Percentiles rank a stretch among this genome's conserved stretches.
phyloP scores from a whole-genome alignment of 352 stramenopile species.

The Globisporangium echinulatum region DNA sequence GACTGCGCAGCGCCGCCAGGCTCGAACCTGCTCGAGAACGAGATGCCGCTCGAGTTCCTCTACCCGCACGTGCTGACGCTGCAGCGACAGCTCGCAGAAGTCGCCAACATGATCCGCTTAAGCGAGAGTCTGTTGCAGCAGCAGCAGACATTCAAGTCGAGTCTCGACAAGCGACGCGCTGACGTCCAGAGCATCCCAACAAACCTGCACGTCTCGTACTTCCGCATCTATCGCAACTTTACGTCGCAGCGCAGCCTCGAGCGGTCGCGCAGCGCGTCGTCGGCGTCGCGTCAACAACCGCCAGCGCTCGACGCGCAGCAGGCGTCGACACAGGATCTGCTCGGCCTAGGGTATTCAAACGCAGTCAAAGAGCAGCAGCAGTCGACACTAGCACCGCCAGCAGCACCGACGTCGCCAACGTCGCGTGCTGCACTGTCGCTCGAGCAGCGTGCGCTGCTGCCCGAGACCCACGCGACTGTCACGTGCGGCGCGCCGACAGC shows the following conservation, averaged over 20 bases:
- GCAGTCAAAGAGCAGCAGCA: not conserved
- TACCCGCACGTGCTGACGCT: slow-evolving; percentile 68
- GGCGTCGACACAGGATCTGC: slow-evolving; percentile 50
- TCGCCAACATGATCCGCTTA: slow-evolving; percentile 63
- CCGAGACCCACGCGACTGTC: slow-evolving; percentile 63
- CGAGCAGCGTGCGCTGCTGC: slow-evolving; percentile 31
- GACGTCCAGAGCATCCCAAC: slow-evolving; percentile 79
- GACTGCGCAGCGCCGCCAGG: slow-evolving; percentile 34
- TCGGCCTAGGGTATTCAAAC: slow-evolving; percentile 22
- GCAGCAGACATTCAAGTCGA: slow-evolving; percentile 83
- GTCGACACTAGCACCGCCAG: slow-evolving; percentile 1
- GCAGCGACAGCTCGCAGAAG: slow-evolving; percentile 51
- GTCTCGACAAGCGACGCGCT: slow-evolving; percentile 69
- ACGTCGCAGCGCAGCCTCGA: slow-evolving; percentile 19
- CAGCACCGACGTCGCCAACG: slow-evolving; percentile 4
- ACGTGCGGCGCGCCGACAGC: slow-evolving; percentile 79
- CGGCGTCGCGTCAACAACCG: slow-evolving; percentile 7
- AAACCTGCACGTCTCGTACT: slow-evolving; percentile 82
- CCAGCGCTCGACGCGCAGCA: slow-evolving; percentile 18
- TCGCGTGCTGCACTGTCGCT: slow-evolving; percentile 16
- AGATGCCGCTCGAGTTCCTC: slow-evolving; percentile 65
- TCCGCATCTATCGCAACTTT: slow-evolving; percentile 68
- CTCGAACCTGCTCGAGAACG: slow-evolving; percentile 42
- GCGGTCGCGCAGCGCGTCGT: not conserved
- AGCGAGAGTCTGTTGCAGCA: slow-evolving; percentile 57